These are phyloP conservation scores for Fomitopsis schrenkii DNA, from an alignment of 1,284 basidiomycete genomes.

Conservation along the genomic window DNA sequence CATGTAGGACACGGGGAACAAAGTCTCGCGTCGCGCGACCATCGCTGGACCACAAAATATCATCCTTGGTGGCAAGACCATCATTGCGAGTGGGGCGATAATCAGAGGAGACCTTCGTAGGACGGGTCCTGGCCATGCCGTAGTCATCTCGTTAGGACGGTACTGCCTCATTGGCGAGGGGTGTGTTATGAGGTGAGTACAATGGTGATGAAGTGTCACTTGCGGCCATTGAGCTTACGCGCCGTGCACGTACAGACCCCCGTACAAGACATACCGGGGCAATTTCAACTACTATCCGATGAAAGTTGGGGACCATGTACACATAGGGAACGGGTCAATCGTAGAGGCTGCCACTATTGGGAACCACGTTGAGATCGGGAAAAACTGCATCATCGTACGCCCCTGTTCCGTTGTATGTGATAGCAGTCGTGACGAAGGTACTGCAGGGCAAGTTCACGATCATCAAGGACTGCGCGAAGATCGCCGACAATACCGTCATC, in stretches of 20 bases:
- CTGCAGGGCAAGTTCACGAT: conserved; percentile 91
- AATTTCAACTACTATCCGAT: conserved; percentile 98
- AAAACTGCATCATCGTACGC: conserved; percentile 89
- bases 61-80: conserved; percentile 94
- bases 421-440: not conserved
- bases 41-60: conserved; percentile 97
- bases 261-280: conserved; percentile 87
- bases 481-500: conserved; percentile 85
- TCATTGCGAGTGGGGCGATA: conserved; percentile 86
- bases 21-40: conserved; percentile 90
- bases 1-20: conserved; percentile 41
- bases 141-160: conserved; percentile 89
- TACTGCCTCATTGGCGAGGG: conserved; percentile 92
- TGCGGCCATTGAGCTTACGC: not conserved
- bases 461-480: conserved; percentile 92
- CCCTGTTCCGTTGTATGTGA: not conserved
- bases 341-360: conserved; percentile 96
- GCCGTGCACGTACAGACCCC: conserved; percentile 46
- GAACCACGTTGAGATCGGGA: conserved; percentile 92
- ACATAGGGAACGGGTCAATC: conserved; percentile 84
- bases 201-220: not conserved
- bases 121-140: conserved; percentile 83
- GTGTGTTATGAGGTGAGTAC: conserved; percentile 77
- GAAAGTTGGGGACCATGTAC: conserved; percentile 94
- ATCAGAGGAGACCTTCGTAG: conserved; percentile 87